Conservation (phyloP, 306 rosid genomes). For the Citrullus mucosospermus region DNA sequence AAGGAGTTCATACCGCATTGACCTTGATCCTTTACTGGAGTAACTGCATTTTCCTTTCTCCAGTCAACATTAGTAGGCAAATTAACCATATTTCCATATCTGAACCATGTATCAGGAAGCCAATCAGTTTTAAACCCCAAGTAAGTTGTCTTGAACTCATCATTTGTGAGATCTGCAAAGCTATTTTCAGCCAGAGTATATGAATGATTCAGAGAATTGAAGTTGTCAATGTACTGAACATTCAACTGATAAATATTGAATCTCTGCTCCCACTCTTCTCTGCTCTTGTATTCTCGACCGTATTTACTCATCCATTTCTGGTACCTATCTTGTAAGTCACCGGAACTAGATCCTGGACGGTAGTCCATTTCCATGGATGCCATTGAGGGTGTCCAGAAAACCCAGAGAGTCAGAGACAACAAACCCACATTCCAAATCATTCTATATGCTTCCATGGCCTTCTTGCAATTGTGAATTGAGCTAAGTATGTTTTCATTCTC, state of each 20-base stretch:
- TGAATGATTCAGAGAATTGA: conserved; percentile 41
- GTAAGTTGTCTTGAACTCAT: conserved; percentile 26
- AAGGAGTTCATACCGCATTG: conserved; percentile 41
- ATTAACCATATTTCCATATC: conserved; percentile 7
- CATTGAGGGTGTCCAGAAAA: conserved; percentile 21
- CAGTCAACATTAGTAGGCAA: conserved; percentile 24
- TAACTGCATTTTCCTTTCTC: conserved; percentile 53
- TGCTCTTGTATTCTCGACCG: conserved; percentile 18
- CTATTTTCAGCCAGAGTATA: conserved; percentile 48
- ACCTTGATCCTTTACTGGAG: conserved; percentile 62
- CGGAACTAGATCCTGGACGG: conserved; percentile 1
- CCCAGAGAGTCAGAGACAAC: conserved; percentile 20
- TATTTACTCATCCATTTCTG: conserved; percentile 33
- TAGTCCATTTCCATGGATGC: conserved; percentile 10
- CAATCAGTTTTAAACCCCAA: conserved; percentile 19
- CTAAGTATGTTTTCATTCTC: neutral
- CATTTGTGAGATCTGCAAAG: conserved; percentile 58
- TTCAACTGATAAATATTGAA: conserved; percentile 43
- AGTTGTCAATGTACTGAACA: conserved; percentile 27
- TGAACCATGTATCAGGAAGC: conserved; percentile 12
- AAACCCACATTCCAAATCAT: conserved; percentile 15
- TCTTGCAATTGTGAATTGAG: neutral
- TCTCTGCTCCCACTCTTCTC: conserved; percentile 37
- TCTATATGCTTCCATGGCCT: conserved; percentile 24
- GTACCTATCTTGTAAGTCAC: conserved; percentile 31